Base-by-base conservation (phyloP, 164 flowering plant species). In the Piper betle region DNA sequence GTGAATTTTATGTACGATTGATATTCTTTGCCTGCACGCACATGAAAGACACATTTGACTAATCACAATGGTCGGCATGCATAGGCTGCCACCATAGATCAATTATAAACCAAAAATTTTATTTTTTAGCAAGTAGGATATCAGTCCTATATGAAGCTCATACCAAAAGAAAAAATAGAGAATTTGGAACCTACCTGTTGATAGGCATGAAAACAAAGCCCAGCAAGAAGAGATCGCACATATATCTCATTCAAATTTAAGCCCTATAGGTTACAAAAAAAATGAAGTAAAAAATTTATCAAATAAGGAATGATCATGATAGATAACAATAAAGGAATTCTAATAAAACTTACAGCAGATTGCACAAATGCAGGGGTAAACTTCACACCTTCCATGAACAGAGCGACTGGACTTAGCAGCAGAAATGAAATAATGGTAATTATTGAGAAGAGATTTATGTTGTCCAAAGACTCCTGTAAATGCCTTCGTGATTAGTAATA, bases 121-220 rank as follows among this genome's bases (percentile, higher is more conserved):
- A n/a, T n/a, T n/a, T n/a, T n/a, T n/a, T n/a, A n/a, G n/a, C n/a
- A n/a, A n/a, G n/a, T n/a, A 41, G 43, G 4, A 41, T 41, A 7
- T 6, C 50, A n/a, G 10, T 43, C 12, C 8, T 8, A 43, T 15
- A 43, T 3, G 2, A 8, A 43, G 1, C 50, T 43, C 50, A 43
- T 8, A 10, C 12, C 6, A 43, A 43, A 10, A 43, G 50, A 43
- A 15, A 43, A 43, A 43, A 6, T 10, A 43, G n/a, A n/a, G n/a
- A 43, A 43, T 2, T 3, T 8, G 50, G 64, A 67, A 58, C 69
- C 64, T 20, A 88, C 99, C 90, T 94, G 99, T 77, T 94, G 99
- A 74, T 94, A 94, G 48, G 97, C 97, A 75, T 94, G 99, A 84
- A 86, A 94, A 77, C 95, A 91, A 55, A 94, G 79, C 33, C 90